A percentile compares a stretch with the other conserved stretches of the same genome.
These are phyloP conservation scores for Cyclanthera cordifolia DNA, from an alignment of 306 rosid species.

Conservation along the genomic window DNA sequence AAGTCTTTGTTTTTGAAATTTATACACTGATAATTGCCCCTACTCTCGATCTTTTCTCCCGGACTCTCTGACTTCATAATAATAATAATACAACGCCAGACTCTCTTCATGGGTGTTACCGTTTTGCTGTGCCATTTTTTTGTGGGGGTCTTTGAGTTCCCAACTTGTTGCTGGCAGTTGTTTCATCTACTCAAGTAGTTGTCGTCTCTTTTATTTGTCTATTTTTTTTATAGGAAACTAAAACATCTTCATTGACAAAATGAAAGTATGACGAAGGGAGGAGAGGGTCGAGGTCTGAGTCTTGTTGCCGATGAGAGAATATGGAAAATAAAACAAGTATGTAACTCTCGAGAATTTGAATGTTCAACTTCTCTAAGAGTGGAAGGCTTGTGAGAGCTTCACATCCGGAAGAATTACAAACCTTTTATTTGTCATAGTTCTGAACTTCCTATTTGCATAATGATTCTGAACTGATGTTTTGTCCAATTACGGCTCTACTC, in stretches of 20 bases:
- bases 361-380: no score
- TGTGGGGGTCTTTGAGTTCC: slow-evolving; percentile 45
- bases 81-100: not conserved
- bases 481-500: not conserved
- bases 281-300: no score
- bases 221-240: no score
- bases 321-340: no score
- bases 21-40: not conserved
- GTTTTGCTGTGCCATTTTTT: slow-evolving; percentile 42
- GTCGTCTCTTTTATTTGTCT: slow-evolving; percentile 14
- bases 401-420: no score
- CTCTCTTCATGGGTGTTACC: slow-evolving; percentile 26
- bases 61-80: not conserved
- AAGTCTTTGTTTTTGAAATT: not conserved
- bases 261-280: no score
- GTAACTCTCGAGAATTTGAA: no score
- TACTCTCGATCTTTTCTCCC: no score
- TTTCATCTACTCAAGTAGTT: slow-evolving; percentile 28
- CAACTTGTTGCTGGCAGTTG: slow-evolving; percentile 32
- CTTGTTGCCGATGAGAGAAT: no score
- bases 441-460: slow-evolving; percentile 27
- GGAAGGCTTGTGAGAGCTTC: no score
- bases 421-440: slow-evolving; percentile 30
- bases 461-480: not conserved
- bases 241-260: no score